A percentile compares a stretch with the other conserved stretches of the same genome.
Conservation (phyloP, 2,329 filamentous ascomycete genomes). For the Diaporthe destruens region DNA sequence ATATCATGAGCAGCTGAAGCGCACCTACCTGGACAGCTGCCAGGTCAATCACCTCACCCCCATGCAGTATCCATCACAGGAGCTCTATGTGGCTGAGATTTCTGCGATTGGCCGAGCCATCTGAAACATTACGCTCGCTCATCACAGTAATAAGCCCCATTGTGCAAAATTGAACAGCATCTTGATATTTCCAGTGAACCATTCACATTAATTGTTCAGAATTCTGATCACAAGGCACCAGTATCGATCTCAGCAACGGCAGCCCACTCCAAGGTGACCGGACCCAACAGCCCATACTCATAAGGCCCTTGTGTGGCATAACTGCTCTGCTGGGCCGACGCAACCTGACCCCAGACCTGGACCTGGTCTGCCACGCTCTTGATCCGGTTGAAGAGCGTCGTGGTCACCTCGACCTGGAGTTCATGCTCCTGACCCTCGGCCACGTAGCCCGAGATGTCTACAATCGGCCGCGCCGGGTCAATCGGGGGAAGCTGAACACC, state of each 20-base stretch:
- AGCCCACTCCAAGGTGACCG: slow-evolving; percentile 23
- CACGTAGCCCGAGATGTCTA: slow-evolving; percentile 27
- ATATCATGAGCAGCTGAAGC: slow-evolving; percentile 16
- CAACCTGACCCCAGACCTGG: slow-evolving; percentile 31
- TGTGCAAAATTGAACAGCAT: not conserved
- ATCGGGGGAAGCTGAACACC: slow-evolving; percentile 31
- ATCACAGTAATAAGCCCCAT: not conserved
- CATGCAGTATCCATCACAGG: no score
- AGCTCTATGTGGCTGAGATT: not conserved
- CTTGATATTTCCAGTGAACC: not conserved
- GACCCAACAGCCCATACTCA: slow-evolving; percentile 27
- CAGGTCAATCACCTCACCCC: not conserved
- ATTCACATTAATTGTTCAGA: not conserved
- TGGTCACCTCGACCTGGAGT: slow-evolving; percentile 24
- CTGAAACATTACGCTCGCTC: not conserved
- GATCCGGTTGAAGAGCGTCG: slow-evolving; percentile 29
- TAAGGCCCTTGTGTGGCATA: slow-evolving; percentile 24
- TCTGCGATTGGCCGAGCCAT: not conserved
- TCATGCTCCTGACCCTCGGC: slow-evolving; percentile 18
- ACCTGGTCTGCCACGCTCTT: slow-evolving; percentile 12
- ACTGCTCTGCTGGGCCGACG: slow-evolving; percentile 16
- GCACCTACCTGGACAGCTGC: not conserved
- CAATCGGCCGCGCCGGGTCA: slow-evolving; percentile 31
- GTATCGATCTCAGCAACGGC: slow-evolving; percentile 15
- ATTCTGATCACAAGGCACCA: not conserved